Base-by-base conservation (phyloP, 176 grass and related monocot species). In the Puccinellia tenuiflora region DNA sequence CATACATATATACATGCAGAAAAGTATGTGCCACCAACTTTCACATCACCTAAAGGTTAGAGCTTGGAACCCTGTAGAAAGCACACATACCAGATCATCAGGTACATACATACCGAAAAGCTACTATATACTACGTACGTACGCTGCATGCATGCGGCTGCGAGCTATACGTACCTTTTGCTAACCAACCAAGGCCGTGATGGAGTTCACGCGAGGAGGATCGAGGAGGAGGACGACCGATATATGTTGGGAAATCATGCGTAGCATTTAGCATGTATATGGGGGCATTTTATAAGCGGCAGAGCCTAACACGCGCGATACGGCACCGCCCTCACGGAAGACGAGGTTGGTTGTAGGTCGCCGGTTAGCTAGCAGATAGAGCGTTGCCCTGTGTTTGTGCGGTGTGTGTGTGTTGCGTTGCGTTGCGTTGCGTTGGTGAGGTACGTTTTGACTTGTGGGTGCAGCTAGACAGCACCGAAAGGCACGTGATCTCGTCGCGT, bases 371-470 rank as follows among this genome's bases (percentile, higher is more conserved):
- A 64, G 61, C 43, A 65, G 62, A 65, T 34, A 33, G 28, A 34
- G 5, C 1, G 1, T 20, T 21, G 66, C 67, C 38, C 21, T n/a
- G 37, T 42, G n/a, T n/a, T n/a, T n/a, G 67, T 69, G 31, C 63
- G 63, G 17, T 67, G 28, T 6, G 13, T 64, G 35, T 68, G 66
- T 22, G 66, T 6, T 24, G 66, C 66, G 35, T 69, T 69, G 67
- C 66, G 35, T 69, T 68, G 66, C 14, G 66, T 6, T 24, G 66
- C 66, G 35, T 69, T 69, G 67, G 67, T 69, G 33, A 33, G 66
- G 56, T 60, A 69, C 12, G 67, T 69, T 69, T 69, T 69, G 67
- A 69, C 67, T 42, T 69, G 67, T 69, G 67, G 67, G 67, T 69
- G 67, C 67, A 68, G 65, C 65, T 68, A 68, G 18, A 45, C 43